phyloP scores from a whole-genome alignment of 495 filamentous ascomycete genomes.

The Cercophora samala region DNA sequence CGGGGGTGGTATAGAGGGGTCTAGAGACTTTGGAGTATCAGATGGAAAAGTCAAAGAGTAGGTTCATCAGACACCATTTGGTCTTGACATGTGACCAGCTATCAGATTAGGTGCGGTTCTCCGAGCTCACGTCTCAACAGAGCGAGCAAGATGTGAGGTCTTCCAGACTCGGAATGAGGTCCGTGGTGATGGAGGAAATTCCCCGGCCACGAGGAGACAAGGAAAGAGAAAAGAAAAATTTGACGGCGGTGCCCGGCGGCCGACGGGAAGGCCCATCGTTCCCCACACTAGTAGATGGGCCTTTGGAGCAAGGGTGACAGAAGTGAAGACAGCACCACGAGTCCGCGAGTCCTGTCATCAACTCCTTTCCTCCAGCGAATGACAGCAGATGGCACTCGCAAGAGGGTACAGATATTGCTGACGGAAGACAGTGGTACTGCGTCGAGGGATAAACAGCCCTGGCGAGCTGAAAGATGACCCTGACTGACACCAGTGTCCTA shows the following conservation, averaged over 20 bases:
- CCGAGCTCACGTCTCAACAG: neutral
- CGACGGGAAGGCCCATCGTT: neutral
- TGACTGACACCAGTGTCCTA: neutral
- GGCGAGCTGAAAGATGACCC: conserved; percentile 6
- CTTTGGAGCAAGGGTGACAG: conserved; percentile 3
- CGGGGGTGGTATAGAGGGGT: neutral
- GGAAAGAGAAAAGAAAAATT: conserved; percentile 9
- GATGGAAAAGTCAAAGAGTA: neutral
- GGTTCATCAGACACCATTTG: neutral
- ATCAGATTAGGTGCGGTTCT: neutral
- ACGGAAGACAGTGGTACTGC: neutral
- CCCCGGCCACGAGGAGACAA: conserved; percentile 26
- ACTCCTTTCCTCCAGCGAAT: neutral
- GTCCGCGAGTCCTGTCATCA: neutral
- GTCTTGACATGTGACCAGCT: neutral
- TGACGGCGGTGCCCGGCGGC: neutral
- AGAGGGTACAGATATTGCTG: neutral
- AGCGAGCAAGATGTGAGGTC: neutral
- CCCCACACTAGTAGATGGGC: neutral
- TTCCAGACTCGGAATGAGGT: neutral
- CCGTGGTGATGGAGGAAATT: conserved; percentile 19
- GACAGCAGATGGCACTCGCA: neutral
- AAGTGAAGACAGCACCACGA: neutral
- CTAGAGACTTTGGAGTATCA: neutral
- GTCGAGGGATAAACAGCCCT: neutral